Evolutionary conservation across 2,329 filamentous ascomycete species (phyloP).

Genomic region (Trematosphaeria pertusa): DNA sequence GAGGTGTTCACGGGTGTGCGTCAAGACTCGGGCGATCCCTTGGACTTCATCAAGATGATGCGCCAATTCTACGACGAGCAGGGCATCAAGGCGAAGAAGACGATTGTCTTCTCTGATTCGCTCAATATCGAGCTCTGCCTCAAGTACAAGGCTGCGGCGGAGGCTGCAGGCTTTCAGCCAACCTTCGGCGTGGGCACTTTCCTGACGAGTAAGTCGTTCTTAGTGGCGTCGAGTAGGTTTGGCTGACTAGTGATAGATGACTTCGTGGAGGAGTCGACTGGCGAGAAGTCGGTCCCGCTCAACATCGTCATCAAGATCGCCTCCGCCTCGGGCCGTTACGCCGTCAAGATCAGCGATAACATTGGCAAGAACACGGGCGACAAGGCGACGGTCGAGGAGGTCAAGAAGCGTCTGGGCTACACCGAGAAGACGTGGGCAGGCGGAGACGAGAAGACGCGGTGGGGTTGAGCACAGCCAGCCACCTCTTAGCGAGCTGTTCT

Average conservation of each 20-base stretch:
- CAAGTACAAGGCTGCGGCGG: conserved; percentile 85
- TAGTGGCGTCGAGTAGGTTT: not conserved
- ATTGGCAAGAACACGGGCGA: conserved; percentile 94
- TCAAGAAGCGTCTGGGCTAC: conserved; percentile 88
- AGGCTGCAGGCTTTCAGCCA: conserved; percentile 80
- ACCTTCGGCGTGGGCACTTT: conserved; percentile 96
- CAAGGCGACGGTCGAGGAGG: conserved; percentile 75
- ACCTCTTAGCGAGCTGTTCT: conserved; percentile 13
- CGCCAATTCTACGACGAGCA: conserved; percentile 79
- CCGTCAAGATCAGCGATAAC: conserved; percentile 91
- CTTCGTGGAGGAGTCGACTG: conserved; percentile 74
- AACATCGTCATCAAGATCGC: conserved; percentile 99
- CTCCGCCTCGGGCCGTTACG: conserved; percentile 78
- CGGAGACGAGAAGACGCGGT: conserved; percentile 83
- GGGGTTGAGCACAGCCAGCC: conserved; percentile 62
- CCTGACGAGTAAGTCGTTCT: conserved; percentile 72
- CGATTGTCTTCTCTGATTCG: conserved; percentile 94
- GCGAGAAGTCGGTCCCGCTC: conserved; percentile 84
- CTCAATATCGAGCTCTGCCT: conserved; percentile 89
- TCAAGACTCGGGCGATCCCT: conserved; percentile 89
- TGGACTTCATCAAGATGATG: conserved; percentile 79
- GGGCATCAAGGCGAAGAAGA: conserved; percentile 81
- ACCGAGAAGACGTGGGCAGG: conserved; percentile 82
- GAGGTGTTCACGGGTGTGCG: conserved; percentile 83
- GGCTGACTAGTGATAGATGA: conserved; percentile 66